A percentile compares a stretch with the other conserved stretches of the same genome.
These are phyloP conservation scores for Elsinoe arachidis DNA, from an alignment of 2,329 filamentous ascomycete species.

Conservation along the genomic window DNA sequence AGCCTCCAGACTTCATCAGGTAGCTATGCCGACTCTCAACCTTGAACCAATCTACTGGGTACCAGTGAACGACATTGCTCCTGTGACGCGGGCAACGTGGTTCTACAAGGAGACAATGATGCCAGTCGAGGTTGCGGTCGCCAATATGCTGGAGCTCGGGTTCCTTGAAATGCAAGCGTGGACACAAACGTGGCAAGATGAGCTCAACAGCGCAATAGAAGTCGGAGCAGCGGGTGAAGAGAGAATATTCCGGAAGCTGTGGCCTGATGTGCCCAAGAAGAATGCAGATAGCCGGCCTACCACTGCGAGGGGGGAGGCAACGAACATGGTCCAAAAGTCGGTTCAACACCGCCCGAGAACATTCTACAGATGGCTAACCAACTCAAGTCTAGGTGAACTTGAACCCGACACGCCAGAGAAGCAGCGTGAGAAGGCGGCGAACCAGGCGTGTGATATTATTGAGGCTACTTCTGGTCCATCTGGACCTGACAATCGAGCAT, in stretches of 20 bases:
- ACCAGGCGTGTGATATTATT: slow-evolving; percentile 39
- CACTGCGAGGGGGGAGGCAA: slow-evolving; percentile 25
- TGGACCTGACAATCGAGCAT: slow-evolving; percentile 41
- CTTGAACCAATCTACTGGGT: slow-evolving; percentile 99
- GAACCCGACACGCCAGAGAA: slow-evolving; percentile 35
- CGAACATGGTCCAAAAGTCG: slow-evolving; percentile 4
- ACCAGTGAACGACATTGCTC: slow-evolving; percentile 77
- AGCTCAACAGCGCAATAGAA: slow-evolving; percentile 80
- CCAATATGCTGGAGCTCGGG: slow-evolving; percentile 87
- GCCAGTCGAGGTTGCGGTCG: slow-evolving; percentile 73
- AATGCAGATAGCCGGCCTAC: slow-evolving; percentile 33
- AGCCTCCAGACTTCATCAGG: slow-evolving; percentile 79
- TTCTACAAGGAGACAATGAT: slow-evolving; percentile 95
- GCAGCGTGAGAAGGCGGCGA: slow-evolving; percentile 34
- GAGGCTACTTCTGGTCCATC: slow-evolving; percentile 39
- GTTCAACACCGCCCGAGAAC: not conserved
- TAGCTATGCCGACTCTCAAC: slow-evolving; percentile 65
- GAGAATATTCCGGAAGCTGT: slow-evolving; percentile 77
- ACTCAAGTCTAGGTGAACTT: slow-evolving; percentile 24
- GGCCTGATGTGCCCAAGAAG: slow-evolving; percentile 56
- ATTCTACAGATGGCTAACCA: slow-evolving; percentile 3
- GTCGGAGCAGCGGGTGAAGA: slow-evolving; percentile 84
- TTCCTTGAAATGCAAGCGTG: slow-evolving; percentile 80
- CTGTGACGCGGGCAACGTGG: slow-evolving; percentile 83
- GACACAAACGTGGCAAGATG: slow-evolving; percentile 87